Evolutionary conservation across 2,329 filamentous ascomycete genomes (phyloP).

Genomic region (Cryphonectria radicalis): DNA sequence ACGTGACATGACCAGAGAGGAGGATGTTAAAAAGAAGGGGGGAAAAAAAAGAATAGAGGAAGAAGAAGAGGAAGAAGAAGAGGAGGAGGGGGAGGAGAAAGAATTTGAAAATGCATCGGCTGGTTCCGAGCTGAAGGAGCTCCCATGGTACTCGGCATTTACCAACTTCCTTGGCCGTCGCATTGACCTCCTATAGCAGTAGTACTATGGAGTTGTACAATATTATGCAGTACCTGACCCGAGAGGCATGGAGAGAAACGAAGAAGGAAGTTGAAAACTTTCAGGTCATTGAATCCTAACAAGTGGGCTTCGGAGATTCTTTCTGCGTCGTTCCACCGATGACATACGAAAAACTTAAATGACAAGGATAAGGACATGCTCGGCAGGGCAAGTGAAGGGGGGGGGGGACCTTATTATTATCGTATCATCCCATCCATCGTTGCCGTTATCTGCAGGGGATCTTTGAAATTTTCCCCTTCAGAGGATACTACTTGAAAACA

Average conservation of each 20-base stretch:
- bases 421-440: background rate
- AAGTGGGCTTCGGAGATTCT: slow-evolving; percentile 10
- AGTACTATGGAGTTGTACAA: too few species aligned
- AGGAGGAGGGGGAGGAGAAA: background rate
- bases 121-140: background rate
- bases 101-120: background rate
- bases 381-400: background rate
- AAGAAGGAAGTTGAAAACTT: background rate
- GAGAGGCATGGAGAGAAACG: background rate
- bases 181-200: background rate
- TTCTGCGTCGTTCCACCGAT: background rate
- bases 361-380: background rate
- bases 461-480: too few species aligned
- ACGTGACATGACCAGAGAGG: background rate
- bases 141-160: background rate
- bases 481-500: background rate
- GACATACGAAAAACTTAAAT: background rate
- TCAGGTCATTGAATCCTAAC: slow-evolving; percentile 1
- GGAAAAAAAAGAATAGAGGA: background rate
- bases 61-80: background rate
- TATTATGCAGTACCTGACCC: too few species aligned
- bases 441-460: background rate
- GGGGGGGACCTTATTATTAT: background rate
- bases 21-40: background rate
- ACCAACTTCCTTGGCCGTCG: background rate